A percentile compares a stretch with the other conserved stretches of the same genome.
These are phyloP conservation scores for Acanthamoeba sp. DNA, from an alignment of 208 protist species.

Conservation along the genomic window DNA sequence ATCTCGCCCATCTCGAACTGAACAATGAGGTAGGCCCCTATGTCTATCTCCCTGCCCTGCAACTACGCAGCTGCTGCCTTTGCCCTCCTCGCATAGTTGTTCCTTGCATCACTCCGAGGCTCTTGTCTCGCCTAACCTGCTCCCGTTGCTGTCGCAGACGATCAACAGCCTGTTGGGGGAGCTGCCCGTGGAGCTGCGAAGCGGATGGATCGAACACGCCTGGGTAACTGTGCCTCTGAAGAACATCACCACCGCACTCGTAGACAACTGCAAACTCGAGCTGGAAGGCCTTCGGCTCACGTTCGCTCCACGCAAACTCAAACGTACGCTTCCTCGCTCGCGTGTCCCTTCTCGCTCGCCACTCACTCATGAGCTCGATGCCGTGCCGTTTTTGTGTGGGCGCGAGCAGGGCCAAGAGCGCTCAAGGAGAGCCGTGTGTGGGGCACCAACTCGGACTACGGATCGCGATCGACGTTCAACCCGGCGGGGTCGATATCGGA, in stretches of 20 bases:
- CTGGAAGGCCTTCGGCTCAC: constrained; percentile 54
- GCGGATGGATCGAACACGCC: constrained; percentile 74
- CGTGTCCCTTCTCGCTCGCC: background rate
- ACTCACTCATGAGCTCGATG: background rate
- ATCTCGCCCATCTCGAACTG: constrained; percentile 66
- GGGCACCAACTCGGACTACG: constrained; percentile 65
- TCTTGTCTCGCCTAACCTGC: background rate
- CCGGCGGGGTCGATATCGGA: constrained; percentile 16
- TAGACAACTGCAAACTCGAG: constrained; percentile 75
- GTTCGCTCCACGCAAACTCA: constrained; percentile 29
- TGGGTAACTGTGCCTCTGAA: constrained; percentile 71
- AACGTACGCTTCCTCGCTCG: background rate
- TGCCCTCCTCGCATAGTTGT: background rate
- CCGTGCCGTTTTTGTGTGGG: background rate
- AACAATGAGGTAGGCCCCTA: constrained; percentile 70
- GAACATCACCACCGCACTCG: constrained; percentile 45
- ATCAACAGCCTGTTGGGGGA: constrained; percentile 68
- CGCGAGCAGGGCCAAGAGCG: background rate
- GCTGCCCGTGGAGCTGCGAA: constrained; percentile 40
- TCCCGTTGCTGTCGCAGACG: background rate
- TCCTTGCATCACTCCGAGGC: background rate
- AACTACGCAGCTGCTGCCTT: background rate
- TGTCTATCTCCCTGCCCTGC: background rate
- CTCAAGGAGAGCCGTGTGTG: constrained; percentile 32
- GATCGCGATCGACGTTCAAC: constrained; percentile 49